Percentiles rank a stretch among this genome's conserved stretches.
phyloP scores from a whole-genome alignment of 2,329 filamentous ascomycete species.

The Aureobasidium sp. region DNA sequence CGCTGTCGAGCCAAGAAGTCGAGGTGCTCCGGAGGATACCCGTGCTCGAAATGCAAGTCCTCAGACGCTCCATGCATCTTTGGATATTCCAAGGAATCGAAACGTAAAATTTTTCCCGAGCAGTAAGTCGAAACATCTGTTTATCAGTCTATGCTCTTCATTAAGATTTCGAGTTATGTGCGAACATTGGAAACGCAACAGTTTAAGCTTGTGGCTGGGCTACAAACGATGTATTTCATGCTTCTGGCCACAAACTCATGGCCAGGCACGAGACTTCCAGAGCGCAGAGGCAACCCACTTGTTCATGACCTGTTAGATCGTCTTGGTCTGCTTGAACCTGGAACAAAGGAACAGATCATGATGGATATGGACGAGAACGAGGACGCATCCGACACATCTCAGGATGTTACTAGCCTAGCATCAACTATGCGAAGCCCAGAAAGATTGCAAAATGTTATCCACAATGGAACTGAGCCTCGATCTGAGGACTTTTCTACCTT shows the following conservation, averaged over 20 bases:
- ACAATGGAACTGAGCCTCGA: neutral
- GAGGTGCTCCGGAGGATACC: constrained; percentile 1
- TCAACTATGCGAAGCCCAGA: neutral
- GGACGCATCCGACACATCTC: neutral
- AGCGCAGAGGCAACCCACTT: neutral
- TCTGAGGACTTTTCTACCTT: neutral
- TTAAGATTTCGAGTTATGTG: neutral
- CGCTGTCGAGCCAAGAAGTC: constrained; percentile 7
- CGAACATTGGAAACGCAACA: neutral
- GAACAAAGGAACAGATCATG: too few relatives aligned
- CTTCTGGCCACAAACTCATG: neutral
- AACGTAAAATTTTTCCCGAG: neutral
- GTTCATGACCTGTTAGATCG: neutral
- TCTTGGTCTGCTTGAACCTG: neutral
- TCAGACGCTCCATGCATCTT: constrained; percentile 3
- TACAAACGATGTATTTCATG: constrained; percentile 3
- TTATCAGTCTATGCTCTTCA: too few relatives aligned
- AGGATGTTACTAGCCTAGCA: neutral
- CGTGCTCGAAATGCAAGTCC: constrained; percentile 7
- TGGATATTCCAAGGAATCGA: neutral
- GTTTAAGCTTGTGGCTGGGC: constrained; percentile 4
- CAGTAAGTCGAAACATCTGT: neutral
- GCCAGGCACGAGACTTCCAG: neutral
- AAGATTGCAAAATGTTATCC: neutral
- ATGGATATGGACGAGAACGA: neutral